Percentiles rank a stretch among this genome's conserved stretches.
These are phyloP conservation scores for Fusarium pseudoanthophilum DNA, from an alignment of 2,329 filamentous ascomycete genomes.

Conservation along the genomic window DNA sequence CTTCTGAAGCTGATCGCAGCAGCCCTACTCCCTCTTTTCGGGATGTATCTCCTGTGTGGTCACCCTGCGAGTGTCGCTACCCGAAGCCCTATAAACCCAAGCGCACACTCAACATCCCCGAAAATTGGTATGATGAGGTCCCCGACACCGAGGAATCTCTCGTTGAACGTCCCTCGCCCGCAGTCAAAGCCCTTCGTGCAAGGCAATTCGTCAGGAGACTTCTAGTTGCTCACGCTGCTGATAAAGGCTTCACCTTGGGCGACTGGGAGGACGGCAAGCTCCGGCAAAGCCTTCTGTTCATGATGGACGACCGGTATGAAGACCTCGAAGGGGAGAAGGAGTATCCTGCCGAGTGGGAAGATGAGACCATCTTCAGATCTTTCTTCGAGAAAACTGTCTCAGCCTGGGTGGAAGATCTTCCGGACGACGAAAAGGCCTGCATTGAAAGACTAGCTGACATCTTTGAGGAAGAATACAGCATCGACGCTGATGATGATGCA, in stretches of 20 bases:
- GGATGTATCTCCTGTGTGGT: too few relatives aligned
- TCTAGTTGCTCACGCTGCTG: too few relatives aligned
- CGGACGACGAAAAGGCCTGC: too few relatives aligned
- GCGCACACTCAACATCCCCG: rapidly evolving
- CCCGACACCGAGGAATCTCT: not conserved
- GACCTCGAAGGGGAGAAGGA: not conserved
- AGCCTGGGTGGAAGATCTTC: not conserved
- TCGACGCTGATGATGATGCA: not conserved
- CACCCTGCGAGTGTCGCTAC: not conserved
- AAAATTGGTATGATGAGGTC: not conserved
- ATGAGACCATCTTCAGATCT: not conserved
- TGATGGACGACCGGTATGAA: not conserved
- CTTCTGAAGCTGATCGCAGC: rapidly evolving
- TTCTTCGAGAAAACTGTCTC: not conserved
- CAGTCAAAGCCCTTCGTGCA: not conserved
- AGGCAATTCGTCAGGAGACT: not conserved
- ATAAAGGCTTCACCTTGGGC: too few relatives aligned
- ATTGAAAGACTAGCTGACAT: not conserved
- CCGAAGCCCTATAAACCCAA: too few relatives aligned
- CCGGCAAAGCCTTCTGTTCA: not conserved
- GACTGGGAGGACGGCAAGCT: not conserved
- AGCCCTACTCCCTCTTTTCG: not conserved
- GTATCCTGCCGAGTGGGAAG: not conserved
- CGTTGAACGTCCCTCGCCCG: not conserved
- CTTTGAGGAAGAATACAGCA: rapidly evolving